These are phyloP conservation scores for Colletotrichum shisoi DNA, from an alignment of 2,329 filamentous ascomycete genomes.

Conservation along the genomic window DNA sequence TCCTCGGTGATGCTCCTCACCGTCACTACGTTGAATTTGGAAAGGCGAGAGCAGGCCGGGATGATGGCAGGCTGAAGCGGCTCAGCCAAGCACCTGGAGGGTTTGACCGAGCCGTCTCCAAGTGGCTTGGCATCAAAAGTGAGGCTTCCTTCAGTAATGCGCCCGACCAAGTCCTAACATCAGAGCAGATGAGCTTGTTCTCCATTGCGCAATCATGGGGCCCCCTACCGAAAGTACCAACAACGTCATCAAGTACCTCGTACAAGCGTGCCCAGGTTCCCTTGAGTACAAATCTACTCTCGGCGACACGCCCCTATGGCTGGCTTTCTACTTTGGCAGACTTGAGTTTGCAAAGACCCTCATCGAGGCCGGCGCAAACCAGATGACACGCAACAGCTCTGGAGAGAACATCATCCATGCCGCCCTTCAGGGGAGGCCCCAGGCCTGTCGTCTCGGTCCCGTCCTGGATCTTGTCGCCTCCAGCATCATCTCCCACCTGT, in stretches of 20 bases:
- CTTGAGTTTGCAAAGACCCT: slow-evolving; percentile 66
- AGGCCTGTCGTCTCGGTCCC: slow-evolving; percentile 49
- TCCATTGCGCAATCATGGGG: slow-evolving; percentile 71
- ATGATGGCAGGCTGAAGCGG: slow-evolving; percentile 69
- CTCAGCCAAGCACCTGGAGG: slow-evolving; percentile 67
- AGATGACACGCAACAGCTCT: slow-evolving; percentile 66
- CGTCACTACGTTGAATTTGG: slow-evolving; percentile 74
- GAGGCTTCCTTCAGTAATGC: slow-evolving; percentile 45
- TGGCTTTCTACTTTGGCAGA: slow-evolving; percentile 68
- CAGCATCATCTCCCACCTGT: slow-evolving; percentile 64
- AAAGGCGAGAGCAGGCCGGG: slow-evolving; percentile 63
- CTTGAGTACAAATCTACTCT: slow-evolving; percentile 67
- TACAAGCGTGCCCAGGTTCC: slow-evolving; percentile 66
- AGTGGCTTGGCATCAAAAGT: slow-evolving; percentile 69
- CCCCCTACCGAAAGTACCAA: slow-evolving; percentile 52
- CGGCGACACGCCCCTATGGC: slow-evolving; percentile 71
- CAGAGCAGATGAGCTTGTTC: slow-evolving; percentile 63
- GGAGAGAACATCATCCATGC: slow-evolving; percentile 75
- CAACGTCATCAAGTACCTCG: slow-evolving; percentile 70
- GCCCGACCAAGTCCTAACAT: slow-evolving; percentile 40
- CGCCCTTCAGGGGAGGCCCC: slow-evolving; percentile 51
- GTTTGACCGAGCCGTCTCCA: slow-evolving; percentile 68
- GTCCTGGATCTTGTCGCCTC: slow-evolving; percentile 67
- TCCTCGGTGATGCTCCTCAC: slow-evolving; percentile 74
- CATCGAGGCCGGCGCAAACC: slow-evolving; percentile 73